phyloP scores from a whole-genome alignment of 2,329 filamentous ascomycete species.

The Arachnopeziza araneosa region DNA sequence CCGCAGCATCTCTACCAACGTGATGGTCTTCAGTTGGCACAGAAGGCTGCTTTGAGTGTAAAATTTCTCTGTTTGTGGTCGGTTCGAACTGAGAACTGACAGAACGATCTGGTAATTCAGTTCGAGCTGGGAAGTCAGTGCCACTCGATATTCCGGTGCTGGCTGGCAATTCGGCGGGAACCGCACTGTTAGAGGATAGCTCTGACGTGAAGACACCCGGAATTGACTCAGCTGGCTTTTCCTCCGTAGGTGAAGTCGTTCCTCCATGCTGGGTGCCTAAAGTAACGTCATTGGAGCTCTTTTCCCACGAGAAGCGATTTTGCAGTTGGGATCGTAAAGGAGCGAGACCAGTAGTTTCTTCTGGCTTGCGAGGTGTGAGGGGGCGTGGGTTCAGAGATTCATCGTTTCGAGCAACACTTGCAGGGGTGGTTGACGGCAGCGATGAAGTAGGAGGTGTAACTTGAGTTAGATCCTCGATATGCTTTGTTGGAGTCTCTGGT shows the following conservation, averaged over 20 bases:
- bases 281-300: constrained; percentile 17
- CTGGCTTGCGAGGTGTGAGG: constrained; percentile 6
- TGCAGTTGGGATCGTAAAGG: constrained; percentile 13
- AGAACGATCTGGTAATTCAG: neutral
- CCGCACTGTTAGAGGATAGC: neutral
- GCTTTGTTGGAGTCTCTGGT: constrained; percentile 2
- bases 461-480: neutral
- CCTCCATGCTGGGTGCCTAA: neutral
- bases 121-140: neutral
- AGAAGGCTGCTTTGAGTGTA: neutral
- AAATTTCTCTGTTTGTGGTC: neutral
- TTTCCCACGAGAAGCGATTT: constrained; percentile 28
- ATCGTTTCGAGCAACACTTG: neutral
- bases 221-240: neutral
- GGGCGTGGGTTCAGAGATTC: constrained; percentile 19
- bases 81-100: neutral
- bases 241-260: neutral
- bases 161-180: neutral
- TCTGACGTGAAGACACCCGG: neutral
- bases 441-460: neutral
- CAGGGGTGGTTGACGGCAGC: neutral
- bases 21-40: constrained; percentile 6
- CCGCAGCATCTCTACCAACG: constrained; percentile 12
- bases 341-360: constrained; percentile 4
- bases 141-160: neutral